These are phyloP conservation scores for Gracilaria gracilis DNA, from an alignment of 23 red algal species.

Conservation along the genomic window DNA sequence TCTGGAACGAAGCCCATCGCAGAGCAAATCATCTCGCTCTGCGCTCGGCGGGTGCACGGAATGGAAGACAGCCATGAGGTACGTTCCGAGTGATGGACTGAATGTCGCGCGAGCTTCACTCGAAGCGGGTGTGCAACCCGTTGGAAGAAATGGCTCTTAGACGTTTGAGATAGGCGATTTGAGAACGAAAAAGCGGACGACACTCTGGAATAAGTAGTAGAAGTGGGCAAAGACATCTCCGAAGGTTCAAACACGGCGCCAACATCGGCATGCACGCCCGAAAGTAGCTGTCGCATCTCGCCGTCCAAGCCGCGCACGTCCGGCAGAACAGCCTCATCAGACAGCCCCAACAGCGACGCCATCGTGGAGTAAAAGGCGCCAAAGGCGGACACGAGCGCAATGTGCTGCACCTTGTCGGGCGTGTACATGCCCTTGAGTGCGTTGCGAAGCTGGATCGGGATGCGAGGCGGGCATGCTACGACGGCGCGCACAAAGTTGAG, in stretches of 20 bases:
- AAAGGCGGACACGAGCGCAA: constrained; percentile 36
- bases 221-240: constrained; percentile 27
- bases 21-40: constrained; percentile 22
- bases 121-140: constrained; percentile 37
- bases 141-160: constrained; percentile 7
- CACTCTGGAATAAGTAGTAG: constrained; percentile 22
- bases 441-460: constrained; percentile 28
- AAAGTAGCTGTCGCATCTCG: constrained; percentile 2
- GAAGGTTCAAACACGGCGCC: not conserved
- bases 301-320: not conserved
- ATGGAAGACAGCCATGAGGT: constrained; percentile 38
- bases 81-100: constrained; percentile 21
- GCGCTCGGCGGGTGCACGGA: constrained; percentile 32
- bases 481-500: constrained; percentile 47
- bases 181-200: constrained; percentile 40
- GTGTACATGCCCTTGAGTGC: not conserved
- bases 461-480: constrained; percentile 33
- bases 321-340: not conserved
- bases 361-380: constrained; percentile 53
- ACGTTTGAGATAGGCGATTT: not conserved
- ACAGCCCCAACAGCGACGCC: constrained; percentile 38
- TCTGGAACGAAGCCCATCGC: constrained; percentile 62
- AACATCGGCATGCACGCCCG: not conserved
- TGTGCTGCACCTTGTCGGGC: constrained; percentile 36
- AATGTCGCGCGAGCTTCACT: constrained; percentile 18